Evolutionary conservation across 441 rosid species (phyloP).

Genomic region (Gossypium gossypioides): DNA sequence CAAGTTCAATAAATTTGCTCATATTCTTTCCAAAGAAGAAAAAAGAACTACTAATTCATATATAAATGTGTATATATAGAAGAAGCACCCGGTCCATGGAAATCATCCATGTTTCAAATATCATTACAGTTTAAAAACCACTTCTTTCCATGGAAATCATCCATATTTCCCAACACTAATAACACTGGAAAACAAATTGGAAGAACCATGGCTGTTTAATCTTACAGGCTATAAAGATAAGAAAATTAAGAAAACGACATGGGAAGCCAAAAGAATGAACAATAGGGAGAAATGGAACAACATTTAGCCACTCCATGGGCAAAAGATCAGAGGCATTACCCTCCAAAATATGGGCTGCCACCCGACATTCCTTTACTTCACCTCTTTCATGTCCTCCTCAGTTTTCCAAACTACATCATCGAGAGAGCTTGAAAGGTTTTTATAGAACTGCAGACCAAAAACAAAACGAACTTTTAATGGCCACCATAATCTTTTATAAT

Average conservation of each 20-base stretch:
- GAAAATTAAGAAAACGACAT: neutral
- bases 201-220: conserved; percentile 6
- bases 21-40: neutral
- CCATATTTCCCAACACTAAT: conserved; percentile 27
- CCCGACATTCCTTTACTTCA: conserved; percentile 13
- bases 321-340: neutral
- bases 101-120: too few species aligned
- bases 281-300: conserved; percentile 9
- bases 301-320: conserved; percentile 9
- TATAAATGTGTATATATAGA: too few species aligned
- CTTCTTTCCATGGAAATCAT: conserved; percentile 13
- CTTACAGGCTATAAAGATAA: conserved; percentile 4
- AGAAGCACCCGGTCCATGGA: too few species aligned
- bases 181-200: conserved; percentile 23
- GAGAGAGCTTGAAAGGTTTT: conserved; percentile 65
- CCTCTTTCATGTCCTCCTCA: conserved; percentile 65
- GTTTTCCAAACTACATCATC: conserved; percentile 80
- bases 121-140: neutral
- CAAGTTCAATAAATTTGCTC: neutral
- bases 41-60: neutral
- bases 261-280: conserved; percentile 16
- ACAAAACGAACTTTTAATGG: neutral
- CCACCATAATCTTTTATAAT: neutral
- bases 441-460: conserved; percentile 62
- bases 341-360: neutral